Conservation (phyloP, 441 rosid species). For the Francoa sonchifolia region DNA sequence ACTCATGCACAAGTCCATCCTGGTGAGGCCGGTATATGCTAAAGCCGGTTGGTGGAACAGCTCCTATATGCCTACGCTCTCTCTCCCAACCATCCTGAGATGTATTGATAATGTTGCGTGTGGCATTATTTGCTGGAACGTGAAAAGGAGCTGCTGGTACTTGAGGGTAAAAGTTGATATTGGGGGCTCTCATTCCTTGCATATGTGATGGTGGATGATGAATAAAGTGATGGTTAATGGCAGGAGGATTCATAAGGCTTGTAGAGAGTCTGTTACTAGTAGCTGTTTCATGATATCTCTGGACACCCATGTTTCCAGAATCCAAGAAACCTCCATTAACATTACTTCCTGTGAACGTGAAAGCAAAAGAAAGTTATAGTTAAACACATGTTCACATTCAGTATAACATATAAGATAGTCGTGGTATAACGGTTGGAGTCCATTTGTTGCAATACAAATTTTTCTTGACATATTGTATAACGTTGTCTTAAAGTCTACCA, state of each 20-base stretch:
- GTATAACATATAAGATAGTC: too few species aligned
- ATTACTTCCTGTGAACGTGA: constrained; percentile 28
- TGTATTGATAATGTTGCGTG: constrained; percentile 26
- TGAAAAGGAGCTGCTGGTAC: constrained; percentile 30
- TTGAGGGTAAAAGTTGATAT: constrained; percentile 34
- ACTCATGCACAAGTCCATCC: constrained; percentile 27
- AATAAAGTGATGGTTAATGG: constrained; percentile 27
- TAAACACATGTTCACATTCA: too few species aligned
- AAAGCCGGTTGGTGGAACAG: constrained; percentile 35
- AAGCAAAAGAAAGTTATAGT: not conserved
- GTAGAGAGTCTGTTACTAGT: constrained; percentile 34
- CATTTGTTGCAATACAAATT: too few species aligned
- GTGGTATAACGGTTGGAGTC: too few species aligned
- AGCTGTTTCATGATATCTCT: constrained; percentile 31
- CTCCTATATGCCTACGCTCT: constrained; percentile 38
- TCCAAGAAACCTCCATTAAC: constrained; percentile 35
- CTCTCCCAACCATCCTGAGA: constrained; percentile 37
- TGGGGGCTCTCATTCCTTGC: constrained; percentile 54
- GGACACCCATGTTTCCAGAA: constrained; percentile 27
- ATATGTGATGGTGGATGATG: constrained; percentile 32
- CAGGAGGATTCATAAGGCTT: constrained; percentile 27
- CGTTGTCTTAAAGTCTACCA: too few species aligned
- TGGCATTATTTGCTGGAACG: constrained; percentile 26
- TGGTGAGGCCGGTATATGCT: constrained; percentile 37
- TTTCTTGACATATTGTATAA: too few species aligned